Conservation (phyloP, 1,139 yeast genomes). For the Yamadazyma sp. region DNA sequence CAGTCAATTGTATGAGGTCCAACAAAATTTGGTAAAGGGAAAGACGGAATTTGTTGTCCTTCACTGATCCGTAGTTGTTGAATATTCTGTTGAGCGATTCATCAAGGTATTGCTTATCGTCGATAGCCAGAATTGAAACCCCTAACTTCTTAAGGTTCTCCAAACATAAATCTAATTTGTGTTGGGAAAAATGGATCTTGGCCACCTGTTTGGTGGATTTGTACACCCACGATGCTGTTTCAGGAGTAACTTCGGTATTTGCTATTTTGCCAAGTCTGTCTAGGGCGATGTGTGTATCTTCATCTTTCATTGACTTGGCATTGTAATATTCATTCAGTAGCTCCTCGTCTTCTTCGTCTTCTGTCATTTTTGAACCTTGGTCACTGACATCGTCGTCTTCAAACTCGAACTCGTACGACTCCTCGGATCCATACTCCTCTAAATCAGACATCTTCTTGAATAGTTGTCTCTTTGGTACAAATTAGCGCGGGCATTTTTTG, state of each 20-base stretch:
- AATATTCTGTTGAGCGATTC: constrained; percentile 61
- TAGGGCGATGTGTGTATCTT: constrained; percentile 51
- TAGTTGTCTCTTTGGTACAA: neutral
- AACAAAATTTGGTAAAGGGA: constrained; percentile 31
- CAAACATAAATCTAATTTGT: constrained; percentile 35
- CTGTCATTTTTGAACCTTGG: constrained; percentile 27
- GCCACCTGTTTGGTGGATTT: constrained; percentile 66
- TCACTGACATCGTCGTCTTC: constrained; percentile 55
- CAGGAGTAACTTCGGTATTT: constrained; percentile 18
- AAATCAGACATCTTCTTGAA: constrained; percentile 49
- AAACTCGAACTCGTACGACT: constrained; percentile 66
- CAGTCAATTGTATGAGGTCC: constrained; percentile 18
- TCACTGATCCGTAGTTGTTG: constrained; percentile 39
- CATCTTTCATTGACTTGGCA: constrained; percentile 66
- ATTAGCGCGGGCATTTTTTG: neutral
- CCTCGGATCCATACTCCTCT: constrained; percentile 57
- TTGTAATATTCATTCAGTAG: constrained; percentile 59
- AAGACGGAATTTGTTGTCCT: constrained; percentile 26
- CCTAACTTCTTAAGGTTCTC: constrained; percentile 25
- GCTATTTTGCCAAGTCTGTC: constrained; percentile 39
- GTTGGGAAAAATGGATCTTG: constrained; percentile 47
- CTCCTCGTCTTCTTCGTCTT: constrained; percentile 20
- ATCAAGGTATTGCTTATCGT: constrained; percentile 51
- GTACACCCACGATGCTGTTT: constrained; percentile 45
- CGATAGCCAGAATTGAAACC: constrained; percentile 26